Evolutionary conservation across 352 stramenopile species (phyloP).

Genomic region (Globisporangium carolinianum): DNA sequence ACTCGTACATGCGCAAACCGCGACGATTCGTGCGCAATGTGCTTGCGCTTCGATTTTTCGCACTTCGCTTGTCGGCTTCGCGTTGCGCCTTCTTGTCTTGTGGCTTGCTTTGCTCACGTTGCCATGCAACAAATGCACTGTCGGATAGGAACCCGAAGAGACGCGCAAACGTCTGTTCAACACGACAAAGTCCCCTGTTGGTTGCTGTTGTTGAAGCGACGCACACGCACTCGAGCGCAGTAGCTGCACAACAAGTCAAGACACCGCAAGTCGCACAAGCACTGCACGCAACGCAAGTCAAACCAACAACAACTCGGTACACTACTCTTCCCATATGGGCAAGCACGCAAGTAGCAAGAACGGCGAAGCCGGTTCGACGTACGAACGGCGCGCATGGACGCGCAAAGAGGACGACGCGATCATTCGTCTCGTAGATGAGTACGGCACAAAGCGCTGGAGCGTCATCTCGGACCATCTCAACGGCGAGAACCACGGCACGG

Average conservation of each 20-base stretch:
- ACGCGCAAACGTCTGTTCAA: neutral
- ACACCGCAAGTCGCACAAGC: conserved; percentile 1
- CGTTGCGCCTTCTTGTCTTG: neutral
- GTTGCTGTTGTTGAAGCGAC: conserved; percentile 1
- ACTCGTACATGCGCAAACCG: neutral
- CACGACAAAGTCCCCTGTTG: neutral
- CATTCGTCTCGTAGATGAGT: conserved; percentile 79
- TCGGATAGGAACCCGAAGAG: conserved; percentile 5
- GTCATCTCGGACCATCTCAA: conserved; percentile 86
- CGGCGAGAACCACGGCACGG: conserved; percentile 75
- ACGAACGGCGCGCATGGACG: conserved; percentile 80
- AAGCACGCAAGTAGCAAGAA: conserved; percentile 41
- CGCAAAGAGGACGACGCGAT: conserved; percentile 84
- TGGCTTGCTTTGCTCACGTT: neutral
- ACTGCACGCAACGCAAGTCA: neutral
- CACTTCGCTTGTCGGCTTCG: neutral
- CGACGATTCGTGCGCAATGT: conserved; percentile 5
- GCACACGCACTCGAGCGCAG: neutral
- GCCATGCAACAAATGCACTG: too few species aligned
- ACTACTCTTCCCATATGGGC: conserved; percentile 23
- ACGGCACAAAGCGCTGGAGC: conserved; percentile 83
- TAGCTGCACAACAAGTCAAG: neutral
- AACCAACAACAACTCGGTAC: neutral
- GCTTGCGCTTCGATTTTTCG: conserved; percentile 4
- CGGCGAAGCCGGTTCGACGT: conserved; percentile 44